A percentile compares a stretch with the other conserved stretches of the same genome.
These are phyloP conservation scores for Aspergillus udagawae DNA, from an alignment of 2,329 filamentous ascomycete species.

Conservation along the genomic window DNA sequence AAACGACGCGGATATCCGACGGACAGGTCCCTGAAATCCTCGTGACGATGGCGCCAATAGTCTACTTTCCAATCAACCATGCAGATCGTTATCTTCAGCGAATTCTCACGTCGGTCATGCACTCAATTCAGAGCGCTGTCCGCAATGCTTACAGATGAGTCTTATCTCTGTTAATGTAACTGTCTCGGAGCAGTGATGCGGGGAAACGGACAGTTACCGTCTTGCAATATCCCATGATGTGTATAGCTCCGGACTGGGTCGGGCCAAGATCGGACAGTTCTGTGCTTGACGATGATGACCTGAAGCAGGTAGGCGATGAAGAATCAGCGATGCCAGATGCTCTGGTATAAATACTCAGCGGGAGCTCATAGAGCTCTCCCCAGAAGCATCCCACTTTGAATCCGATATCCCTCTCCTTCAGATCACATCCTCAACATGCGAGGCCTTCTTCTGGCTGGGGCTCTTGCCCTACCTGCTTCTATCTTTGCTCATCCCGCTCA, in stretches of 20 bases:
- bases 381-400: neutral
- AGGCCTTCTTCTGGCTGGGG: constrained; percentile 2
- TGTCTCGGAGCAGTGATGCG: neutral
- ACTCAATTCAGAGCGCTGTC: neutral
- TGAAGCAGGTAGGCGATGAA: neutral
- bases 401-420: neutral
- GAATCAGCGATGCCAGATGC: neutral
- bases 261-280: neutral
- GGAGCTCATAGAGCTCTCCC: neutral
- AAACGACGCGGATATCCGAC: constrained; percentile 2
- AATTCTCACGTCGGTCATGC: neutral
- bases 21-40: neutral
- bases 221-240: neutral
- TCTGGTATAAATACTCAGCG: neutral
- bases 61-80: neutral
- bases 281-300: neutral
- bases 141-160: neutral
- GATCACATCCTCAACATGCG: constrained; percentile 1
- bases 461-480: constrained; percentile 3
- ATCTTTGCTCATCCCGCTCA: constrained; percentile 4
- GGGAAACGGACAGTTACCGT: neutral
- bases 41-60: neutral
- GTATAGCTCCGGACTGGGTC: neutral
- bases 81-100: neutral
- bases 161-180: neutral